Percentiles rank a stretch among this genome's conserved stretches.
Conservation (phyloP, 2,329 filamentous ascomycete species). For the Cladosporium velox region DNA sequence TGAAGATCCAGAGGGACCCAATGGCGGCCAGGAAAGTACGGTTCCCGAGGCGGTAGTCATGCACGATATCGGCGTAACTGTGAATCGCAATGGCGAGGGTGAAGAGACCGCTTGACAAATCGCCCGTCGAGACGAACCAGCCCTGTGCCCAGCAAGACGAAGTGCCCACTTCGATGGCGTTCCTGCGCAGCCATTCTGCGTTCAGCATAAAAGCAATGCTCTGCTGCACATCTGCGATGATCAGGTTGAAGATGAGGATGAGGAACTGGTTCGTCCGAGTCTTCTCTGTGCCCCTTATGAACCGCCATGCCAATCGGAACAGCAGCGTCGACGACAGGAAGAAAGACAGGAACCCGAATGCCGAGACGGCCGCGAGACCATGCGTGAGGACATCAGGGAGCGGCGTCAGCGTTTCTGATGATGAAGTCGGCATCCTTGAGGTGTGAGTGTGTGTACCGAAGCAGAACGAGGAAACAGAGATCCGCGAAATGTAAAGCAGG, state of each 20-base stretch:
- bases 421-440: neutral
- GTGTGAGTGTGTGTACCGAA: neutral
- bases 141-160: conserved; percentile 63
- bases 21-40: conserved; percentile 54
- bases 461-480: neutral
- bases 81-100: conserved; percentile 65
- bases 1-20: conserved; percentile 57
- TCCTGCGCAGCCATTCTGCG: conserved; percentile 55
- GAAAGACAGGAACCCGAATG: conserved; percentile 51
- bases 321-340: conserved; percentile 47
- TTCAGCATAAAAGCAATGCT: conserved; percentile 65
- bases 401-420: conserved; percentile 29
- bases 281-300: conserved; percentile 44
- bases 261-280: conserved; percentile 63
- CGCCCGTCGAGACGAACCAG: conserved; percentile 66
- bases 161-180: conserved; percentile 56
- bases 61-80: conserved; percentile 63
- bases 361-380: conserved; percentile 50
- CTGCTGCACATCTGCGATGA: conserved; percentile 68
- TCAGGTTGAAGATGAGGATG: conserved; percentile 67
- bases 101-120: conserved; percentile 66
- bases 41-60: conserved; percentile 54
- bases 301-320: conserved; percentile 49
- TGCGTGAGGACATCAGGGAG: conserved; percentile 39
- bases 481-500: neutral